Base-by-base conservation (phyloP, 306 rosid genomes). In the Citrullus mucosospermus region DNA sequence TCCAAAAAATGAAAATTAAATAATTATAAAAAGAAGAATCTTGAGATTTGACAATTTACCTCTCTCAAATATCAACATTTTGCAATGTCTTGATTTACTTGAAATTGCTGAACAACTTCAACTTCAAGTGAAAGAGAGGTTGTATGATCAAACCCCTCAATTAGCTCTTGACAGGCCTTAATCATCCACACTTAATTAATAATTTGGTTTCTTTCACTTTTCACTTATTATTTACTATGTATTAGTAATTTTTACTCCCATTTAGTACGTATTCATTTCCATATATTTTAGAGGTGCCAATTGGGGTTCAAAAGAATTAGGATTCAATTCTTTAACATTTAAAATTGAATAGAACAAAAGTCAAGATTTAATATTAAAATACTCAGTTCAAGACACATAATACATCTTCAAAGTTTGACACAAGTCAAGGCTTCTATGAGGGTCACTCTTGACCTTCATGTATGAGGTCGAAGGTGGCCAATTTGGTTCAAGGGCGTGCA, bases 1-100 rank as follows among this genome's bases (percentile, higher is more conserved):
- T 39, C 55, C 18, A 44, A 41, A 34, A 9, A 13, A 50, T 13
- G 5, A 48, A 10, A 2, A 59, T 11, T 25, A 28, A 1, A 11
- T 9, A 11, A 22, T 6, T 18, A 18, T 6, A 18, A 12, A 25
- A 61, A 15, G 5, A 15, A 32, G 22, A 89, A 88, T 89, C 89
- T 89, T 90, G 89, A 87, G 89, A 91, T 88, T 81, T 86, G 90
- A 89, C 92, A 22, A 77, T 51, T 83, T 85, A 81, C 11, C 69
- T 70, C 58, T 48, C 75, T 20, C 87, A 75, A 71, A 88, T 81
- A 84, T 76, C 38, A 25, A n/a, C 36, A 39, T 14, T 5, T 60
- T 28, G 8, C 17, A 22, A 60, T 4, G 16, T 28, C 66, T 60
- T 48, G 16, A 63, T 63, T 63, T 63, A 32, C 70, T 32, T 63